Base-by-base conservation (phyloP, 2,329 filamentous ascomycete genomes). In the Diaporthe caulivora region DNA sequence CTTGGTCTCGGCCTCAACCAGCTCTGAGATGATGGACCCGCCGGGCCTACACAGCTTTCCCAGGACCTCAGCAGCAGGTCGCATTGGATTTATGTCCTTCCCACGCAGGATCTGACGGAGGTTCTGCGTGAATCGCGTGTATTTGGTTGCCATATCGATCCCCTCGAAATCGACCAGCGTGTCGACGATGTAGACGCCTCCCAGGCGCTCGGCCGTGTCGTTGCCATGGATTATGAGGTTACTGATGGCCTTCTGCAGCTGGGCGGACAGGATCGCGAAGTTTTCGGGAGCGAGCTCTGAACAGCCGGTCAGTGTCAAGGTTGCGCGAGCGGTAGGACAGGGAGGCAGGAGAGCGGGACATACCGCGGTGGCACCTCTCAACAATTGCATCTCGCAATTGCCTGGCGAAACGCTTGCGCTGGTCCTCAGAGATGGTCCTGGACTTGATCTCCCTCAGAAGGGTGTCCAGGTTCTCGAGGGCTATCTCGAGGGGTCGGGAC, bases 1-100 rank as follows among this genome's bases (percentile, higher is more conserved):
- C 82, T 98, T 97, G 75, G 98, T 95, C 83, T 99, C 96, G 71
- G 95, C 96, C 81, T 99, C 97, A 72, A 99, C 97, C 71, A 99
- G 87, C 83, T 98, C 96, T 10, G 96, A 97, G 57, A 97, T 98
- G 76, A 98, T 88, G 42, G 97, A 95, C 74, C 97, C 97, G 75
- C 97, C 97, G 0, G 97, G 97, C 77, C 94, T 92, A 75, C 96
- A 97, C 74, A 99, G 89, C 81, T 95, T 94, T 58, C 97, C 97
- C 37, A 99, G 88, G 5, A 96, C 95, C 77, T 93, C 91, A 54
- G 97, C 95, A 6, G 97, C 97, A 17, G 94, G 92, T 72, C 97
- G 91, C 92, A 99, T 96, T 29, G 97, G 95, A 71, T 92, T 92
- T 76, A 94, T 94, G 79, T 99, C 97, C 81, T 95, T 97, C 76